Evolutionary conservation across 176 grass and related monocot species (phyloP), one percentile per base, ranked within the genome.

Genomic region (Ananas comosus): DNA sequence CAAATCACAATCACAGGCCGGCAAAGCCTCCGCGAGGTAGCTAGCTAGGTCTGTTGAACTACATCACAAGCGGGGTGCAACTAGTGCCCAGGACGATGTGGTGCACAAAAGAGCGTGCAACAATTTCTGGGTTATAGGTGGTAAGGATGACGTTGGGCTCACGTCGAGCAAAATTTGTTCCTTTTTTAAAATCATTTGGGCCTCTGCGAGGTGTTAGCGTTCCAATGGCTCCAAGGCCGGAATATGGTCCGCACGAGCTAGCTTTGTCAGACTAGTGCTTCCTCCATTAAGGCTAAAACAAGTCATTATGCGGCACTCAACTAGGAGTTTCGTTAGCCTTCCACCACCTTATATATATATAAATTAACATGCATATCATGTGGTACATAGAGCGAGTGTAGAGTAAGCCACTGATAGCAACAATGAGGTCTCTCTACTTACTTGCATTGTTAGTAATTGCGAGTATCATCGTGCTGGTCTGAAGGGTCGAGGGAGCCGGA

Each of bases 401-500:
- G 56, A 61, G 17, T 19, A 9, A 61, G 53, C 53, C 33, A 42
- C 33, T 42, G 33, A 42, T 17, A 17, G n/a, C n/a, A 9, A 10
- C n/a, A 18, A 59, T 59, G 56, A 59, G 19, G n/a, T 61, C 6
- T 61, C 56, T 61, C 16, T n/a, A n/a, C 56, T 19, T 61, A 1
- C 3, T 61, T 7, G 56, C n/a, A 7, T 22, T 61, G 17, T 1
- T 61, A 9, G 56, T 22, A 19, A 19, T 61, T 6, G 56, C 56
- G n/a, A 21, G 56, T 19, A 61, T 61, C 17, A 10, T 10, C 56
- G 27, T 64, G 3, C 29, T 48, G 13, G 57, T 63, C 54, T 24
- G 19, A 0, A 58, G 66, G 14, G 58, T 59, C 1, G 49, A 72
- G 17, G 88, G 78, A 0, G 82, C 85, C 7, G 85, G 85, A 10